phyloP scores from a whole-genome alignment of 192 early-diverging fungal species.

The Coemansia sp. region DNA sequence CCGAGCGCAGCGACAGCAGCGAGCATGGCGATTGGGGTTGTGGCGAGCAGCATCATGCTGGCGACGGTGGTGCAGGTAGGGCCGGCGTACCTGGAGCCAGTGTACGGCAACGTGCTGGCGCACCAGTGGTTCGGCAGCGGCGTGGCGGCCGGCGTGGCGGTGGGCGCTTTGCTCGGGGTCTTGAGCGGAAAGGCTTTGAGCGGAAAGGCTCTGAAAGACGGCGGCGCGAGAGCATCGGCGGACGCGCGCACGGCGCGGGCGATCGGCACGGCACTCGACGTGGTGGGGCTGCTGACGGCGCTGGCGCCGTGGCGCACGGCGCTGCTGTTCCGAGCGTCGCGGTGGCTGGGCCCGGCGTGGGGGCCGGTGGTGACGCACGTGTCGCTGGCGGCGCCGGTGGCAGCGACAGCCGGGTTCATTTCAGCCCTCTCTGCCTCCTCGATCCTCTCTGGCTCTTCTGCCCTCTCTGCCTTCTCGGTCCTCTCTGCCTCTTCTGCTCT shows the following conservation, averaged over 20 bases:
- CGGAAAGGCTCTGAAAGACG: too few relatives aligned
- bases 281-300: constrained; percentile 57
- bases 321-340: constrained; percentile 58
- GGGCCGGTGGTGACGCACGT: constrained; percentile 64
- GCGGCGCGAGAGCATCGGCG: background rate
- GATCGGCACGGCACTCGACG: constrained; percentile 55
- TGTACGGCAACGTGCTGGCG: constrained; percentile 71
- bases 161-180: constrained; percentile 51
- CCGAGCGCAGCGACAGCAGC: background rate
- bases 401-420: constrained; percentile 56
- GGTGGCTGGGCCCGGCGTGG: constrained; percentile 60
- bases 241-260: constrained; percentile 35
- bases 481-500: too few relatives aligned
- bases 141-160: constrained; percentile 33
- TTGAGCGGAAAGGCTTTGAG: too few relatives aligned
- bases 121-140: constrained; percentile 51
- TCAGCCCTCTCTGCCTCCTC: too few relatives aligned
- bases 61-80: constrained; percentile 51
- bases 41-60: constrained; percentile 25
- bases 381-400: constrained; percentile 57
- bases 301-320: constrained; percentile 51
- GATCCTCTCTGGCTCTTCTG: too few relatives aligned
- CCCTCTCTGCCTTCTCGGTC: too few relatives aligned
- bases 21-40: constrained; percentile 21
- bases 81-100: constrained; percentile 66